These are phyloP conservation scores for Begonia loranthoides DNA, from an alignment of 306 rosid genomes.

Conservation along the genomic window DNA sequence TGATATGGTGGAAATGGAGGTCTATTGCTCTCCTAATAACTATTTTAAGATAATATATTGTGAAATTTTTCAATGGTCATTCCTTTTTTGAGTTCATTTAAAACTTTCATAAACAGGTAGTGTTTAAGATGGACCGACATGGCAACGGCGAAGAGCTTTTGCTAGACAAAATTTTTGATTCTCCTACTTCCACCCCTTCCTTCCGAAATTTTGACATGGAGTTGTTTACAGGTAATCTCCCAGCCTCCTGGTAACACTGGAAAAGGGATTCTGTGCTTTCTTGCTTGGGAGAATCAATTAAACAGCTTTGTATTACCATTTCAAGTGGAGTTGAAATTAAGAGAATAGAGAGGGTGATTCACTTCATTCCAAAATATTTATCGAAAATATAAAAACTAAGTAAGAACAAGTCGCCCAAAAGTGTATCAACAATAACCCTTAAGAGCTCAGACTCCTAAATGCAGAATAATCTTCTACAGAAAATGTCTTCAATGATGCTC, in stretches of 20 bases:
- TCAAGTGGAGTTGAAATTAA: no score
- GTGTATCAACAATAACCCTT: no score
- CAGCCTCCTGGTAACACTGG: neutral
- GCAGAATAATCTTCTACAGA: no score
- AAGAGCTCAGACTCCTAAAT: no score
- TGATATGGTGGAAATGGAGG: slow-evolving; percentile 29
- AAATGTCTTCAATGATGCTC: no score
- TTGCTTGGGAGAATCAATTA: neutral
- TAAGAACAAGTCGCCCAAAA: no score
- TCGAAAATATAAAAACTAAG: no score
- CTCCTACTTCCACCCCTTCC: slow-evolving; percentile 39
- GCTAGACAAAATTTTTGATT: slow-evolving; percentile 47
- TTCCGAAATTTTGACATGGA: slow-evolving; percentile 49
- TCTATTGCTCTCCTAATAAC: slow-evolving; percentile 16
- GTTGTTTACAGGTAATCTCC: slow-evolving; percentile 51
- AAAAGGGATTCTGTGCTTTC: slow-evolving; percentile 1
- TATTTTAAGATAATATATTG: slow-evolving; percentile 7
- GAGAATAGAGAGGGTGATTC: no score
- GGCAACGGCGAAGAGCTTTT: slow-evolving; percentile 75
- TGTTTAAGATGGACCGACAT: slow-evolving; percentile 79
- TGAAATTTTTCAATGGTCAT: neutral
- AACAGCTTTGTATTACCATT: no score
- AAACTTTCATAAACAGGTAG: slow-evolving; percentile 27
- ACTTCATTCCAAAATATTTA: no score
- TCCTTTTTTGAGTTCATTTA: slow-evolving; percentile 5